Percentiles rank a stretch among this genome's conserved stretches.
These are phyloP conservation scores for Leucosporidium creatinivorum DNA, from an alignment of 768 basidiomycete species.

Conservation along the genomic window DNA sequence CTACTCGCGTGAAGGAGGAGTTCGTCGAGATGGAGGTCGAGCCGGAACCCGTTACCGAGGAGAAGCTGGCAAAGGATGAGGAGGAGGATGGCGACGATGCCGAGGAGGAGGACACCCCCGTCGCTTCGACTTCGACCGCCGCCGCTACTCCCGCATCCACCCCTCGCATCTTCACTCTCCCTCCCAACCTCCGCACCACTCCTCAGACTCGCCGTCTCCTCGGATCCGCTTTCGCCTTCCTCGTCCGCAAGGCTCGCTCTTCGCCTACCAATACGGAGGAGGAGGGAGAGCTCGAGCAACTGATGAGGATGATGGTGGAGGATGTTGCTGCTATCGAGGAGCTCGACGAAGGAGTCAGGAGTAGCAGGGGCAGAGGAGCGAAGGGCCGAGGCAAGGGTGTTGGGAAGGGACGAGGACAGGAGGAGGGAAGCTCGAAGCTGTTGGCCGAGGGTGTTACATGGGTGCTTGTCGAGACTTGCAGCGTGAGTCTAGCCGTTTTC, in stretches of 20 bases:
- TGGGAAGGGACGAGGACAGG: constrained; percentile 29
- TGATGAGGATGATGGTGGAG: constrained; percentile 2
- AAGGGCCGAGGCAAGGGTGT: constrained; percentile 29
- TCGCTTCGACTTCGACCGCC: constrained; percentile 28
- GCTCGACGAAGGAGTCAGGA: constrained; percentile 19
- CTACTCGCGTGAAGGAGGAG: constrained; percentile 5
- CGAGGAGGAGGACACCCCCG: constrained; percentile 5
- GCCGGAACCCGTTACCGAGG: not conserved
- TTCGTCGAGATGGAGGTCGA: constrained; percentile 10
- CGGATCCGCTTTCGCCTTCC: constrained; percentile 30
- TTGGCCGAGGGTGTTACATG: constrained; percentile 30
- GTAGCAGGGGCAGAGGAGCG: constrained; percentile 13
- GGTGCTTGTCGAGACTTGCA: constrained; percentile 24
- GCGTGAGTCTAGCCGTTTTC: not conserved
- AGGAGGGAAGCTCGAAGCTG: constrained; percentile 31
- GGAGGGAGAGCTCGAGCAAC: constrained; percentile 14
- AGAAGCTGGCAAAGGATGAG: not conserved
- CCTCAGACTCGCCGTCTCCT: constrained; percentile 31
- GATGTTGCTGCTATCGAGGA: constrained; percentile 20
- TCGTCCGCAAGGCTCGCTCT: constrained; percentile 30
- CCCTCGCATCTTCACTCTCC: constrained; percentile 3
- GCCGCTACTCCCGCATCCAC: not conserved
- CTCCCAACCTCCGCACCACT: constrained; percentile 24
- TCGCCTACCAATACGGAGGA: not conserved
- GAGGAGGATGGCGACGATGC: constrained; percentile 12